phyloP scores from a whole-genome alignment of 768 basidiomycete genomes.

The Hericium rajendrae region DNA sequence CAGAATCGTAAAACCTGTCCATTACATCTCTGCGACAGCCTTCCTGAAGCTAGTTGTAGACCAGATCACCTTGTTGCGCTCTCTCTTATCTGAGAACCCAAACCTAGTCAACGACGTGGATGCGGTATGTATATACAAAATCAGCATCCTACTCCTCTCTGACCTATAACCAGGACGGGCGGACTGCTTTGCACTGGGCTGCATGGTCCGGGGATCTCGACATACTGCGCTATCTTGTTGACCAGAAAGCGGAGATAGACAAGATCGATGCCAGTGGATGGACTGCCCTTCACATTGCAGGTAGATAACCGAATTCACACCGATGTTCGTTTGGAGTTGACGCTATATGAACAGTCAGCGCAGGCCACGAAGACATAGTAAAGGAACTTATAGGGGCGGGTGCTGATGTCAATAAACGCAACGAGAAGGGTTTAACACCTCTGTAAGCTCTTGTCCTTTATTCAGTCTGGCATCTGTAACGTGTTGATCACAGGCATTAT shows the following conservation, averaged over 20 bases:
- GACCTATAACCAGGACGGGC: slow-evolving; percentile 46
- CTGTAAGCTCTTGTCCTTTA: slow-evolving; percentile 41
- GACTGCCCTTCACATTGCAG: slow-evolving; percentile 75
- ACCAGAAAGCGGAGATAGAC: slow-evolving; percentile 61
- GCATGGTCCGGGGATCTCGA: slow-evolving; percentile 65
- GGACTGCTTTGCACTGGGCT: slow-evolving; percentile 83
- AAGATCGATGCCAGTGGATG: slow-evolving; percentile 59
- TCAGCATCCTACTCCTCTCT: neutral
- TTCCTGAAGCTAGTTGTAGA: slow-evolving; percentile 48
- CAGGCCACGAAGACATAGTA: slow-evolving; percentile 68
- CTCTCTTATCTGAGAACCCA: slow-evolving; percentile 54
- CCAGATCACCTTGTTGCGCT: slow-evolving; percentile 60
- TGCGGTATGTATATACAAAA: slow-evolving; percentile 30
- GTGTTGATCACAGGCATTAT: slow-evolving; percentile 56
- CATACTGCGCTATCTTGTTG: slow-evolving; percentile 57
- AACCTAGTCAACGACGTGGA: slow-evolving; percentile 53
- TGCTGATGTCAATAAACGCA: slow-evolving; percentile 71
- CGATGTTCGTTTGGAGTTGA: neutral
- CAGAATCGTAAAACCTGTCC: neutral
- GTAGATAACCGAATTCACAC: slow-evolving; percentile 24
- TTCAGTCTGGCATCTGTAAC: slow-evolving; percentile 4
- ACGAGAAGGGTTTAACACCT: slow-evolving; percentile 76
- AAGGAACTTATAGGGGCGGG: slow-evolving; percentile 74
- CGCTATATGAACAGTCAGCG: slow-evolving; percentile 48
- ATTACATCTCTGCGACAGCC: slow-evolving; percentile 38